phyloP scores from a whole-genome alignment of 2,329 filamentous ascomycete species.

The Akanthomyces muscarius region DNA sequence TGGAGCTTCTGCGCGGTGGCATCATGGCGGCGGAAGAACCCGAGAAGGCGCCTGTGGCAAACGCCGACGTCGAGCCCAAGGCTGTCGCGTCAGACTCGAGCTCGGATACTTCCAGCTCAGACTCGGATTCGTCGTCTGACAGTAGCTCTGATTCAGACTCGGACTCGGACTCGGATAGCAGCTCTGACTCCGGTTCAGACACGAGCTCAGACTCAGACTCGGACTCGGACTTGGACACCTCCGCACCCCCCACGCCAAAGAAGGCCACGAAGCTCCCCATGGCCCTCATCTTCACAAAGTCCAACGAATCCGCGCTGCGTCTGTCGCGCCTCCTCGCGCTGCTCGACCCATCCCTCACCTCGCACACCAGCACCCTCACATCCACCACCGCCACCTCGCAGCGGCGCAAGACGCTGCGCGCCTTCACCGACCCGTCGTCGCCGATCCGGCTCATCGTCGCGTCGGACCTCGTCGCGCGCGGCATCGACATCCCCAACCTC shows the following conservation, averaged over 20 bases:
- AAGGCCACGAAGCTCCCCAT: slow-evolving; percentile 31
- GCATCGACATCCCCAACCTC: slow-evolving; percentile 75
- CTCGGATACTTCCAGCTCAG: slow-evolving; percentile 24
- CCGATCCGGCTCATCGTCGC: slow-evolving; percentile 75
- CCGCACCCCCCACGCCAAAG: slow-evolving; percentile 1
- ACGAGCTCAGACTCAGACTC: slow-evolving; percentile 24
- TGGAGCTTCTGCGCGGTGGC: slow-evolving; percentile 64
- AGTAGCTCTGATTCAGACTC: slow-evolving; percentile 33
- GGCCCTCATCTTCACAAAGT: slow-evolving; percentile 83
- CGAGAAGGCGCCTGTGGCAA: background rate
- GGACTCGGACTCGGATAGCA: slow-evolving; percentile 18
- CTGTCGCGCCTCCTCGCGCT: slow-evolving; percentile 74
- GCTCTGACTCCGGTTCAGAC: slow-evolving; percentile 20
- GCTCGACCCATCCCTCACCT: slow-evolving; percentile 55
- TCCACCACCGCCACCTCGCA: slow-evolving; percentile 72
- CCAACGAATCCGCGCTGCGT: slow-evolving; percentile 82
- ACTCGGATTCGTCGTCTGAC: slow-evolving; percentile 27
- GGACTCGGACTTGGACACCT: slow-evolving; percentile 26
- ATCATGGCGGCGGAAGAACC: slow-evolving; percentile 37
- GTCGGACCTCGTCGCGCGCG: slow-evolving; percentile 88
- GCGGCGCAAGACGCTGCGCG: slow-evolving; percentile 62
- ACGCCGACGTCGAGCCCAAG: slow-evolving; percentile 4
- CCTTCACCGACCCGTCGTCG: slow-evolving; percentile 63
- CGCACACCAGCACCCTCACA: slow-evolving; percentile 65
- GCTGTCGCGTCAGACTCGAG: slow-evolving; percentile 29